phyloP scores from a whole-genome alignment of 495 filamentous ascomycete genomes.

The Cryomyces antarcticus region DNA sequence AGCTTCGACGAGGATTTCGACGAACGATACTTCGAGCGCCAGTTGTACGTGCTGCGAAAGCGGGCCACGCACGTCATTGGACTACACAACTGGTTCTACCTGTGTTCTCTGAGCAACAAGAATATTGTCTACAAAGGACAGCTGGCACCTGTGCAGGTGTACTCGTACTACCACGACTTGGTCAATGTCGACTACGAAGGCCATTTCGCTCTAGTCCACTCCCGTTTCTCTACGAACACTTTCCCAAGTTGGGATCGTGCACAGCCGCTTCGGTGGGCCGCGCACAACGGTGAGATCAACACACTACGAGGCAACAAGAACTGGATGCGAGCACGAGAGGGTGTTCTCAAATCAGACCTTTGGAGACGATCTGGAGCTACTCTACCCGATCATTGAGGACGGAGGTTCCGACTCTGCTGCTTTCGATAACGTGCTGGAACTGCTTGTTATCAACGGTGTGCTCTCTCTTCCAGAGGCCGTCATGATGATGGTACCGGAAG shows the following conservation, averaged over 20 bases:
- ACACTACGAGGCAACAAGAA: slow-evolving; percentile 98
- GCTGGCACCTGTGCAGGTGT: slow-evolving; percentile 90
- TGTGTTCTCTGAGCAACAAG: slow-evolving; percentile 93
- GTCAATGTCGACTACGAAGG: slow-evolving; percentile 95
- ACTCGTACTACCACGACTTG: slow-evolving; percentile 95
- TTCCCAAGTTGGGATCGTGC: slow-evolving; percentile 99
- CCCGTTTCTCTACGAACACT: slow-evolving; percentile 96
- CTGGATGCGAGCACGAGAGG: slow-evolving; percentile 98
- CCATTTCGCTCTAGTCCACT: slow-evolving; percentile 94
- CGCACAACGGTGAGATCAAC: slow-evolving; percentile 99
- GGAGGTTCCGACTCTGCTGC: slow-evolving; percentile 96
- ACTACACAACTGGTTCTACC: slow-evolving; percentile 96
- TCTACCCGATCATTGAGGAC: slow-evolving; percentile 94
- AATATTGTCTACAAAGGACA: slow-evolving; percentile 99
- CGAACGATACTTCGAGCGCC: slow-evolving; percentile 70
- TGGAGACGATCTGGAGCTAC: slow-evolving; percentile 70
- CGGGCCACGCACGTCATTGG: slow-evolving; percentile 85
- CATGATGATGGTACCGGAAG: slow-evolving; percentile 98
- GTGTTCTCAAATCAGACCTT: slow-evolving; percentile 87
- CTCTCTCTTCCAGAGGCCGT: slow-evolving; percentile 92
- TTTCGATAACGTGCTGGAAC: slow-evolving; percentile 93
- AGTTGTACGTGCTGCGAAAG: slow-evolving; percentile 90
- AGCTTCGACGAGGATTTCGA: slow-evolving; percentile 68
- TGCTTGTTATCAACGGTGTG: slow-evolving; percentile 91
- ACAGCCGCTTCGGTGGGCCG: slow-evolving; percentile 90